Conservation (phyloP, 108 stramenopile genomes). For the Stephanodiscus triporus region DNA sequence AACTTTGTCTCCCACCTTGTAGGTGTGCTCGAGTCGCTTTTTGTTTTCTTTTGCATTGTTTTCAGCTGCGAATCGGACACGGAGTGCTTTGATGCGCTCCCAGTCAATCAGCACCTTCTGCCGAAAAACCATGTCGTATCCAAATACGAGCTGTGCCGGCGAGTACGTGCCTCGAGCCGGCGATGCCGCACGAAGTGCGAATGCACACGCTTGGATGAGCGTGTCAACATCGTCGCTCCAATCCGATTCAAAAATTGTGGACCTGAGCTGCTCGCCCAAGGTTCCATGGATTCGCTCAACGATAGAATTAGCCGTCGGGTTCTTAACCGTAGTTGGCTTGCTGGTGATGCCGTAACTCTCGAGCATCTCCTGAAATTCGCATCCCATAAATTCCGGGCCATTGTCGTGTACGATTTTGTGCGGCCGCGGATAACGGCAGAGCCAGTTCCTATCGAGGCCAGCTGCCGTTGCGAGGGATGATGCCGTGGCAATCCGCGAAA, state of each 20-base stretch:
- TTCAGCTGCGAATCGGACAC: no score
- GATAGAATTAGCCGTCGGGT: constrained; percentile 43
- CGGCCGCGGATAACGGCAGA: constrained; percentile 52
- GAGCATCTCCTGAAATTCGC: constrained; percentile 42
- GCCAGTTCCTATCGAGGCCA: constrained; percentile 18
- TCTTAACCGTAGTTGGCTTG: no score
- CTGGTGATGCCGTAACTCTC: constrained; percentile 19
- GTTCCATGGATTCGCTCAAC: constrained; percentile 51
- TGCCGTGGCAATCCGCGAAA: neutral
- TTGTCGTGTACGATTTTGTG: constrained; percentile 36
- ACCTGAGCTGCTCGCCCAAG: neutral
- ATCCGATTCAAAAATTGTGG: neutral
- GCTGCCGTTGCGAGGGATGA: neutral
- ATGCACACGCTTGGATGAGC: constrained; percentile 12
- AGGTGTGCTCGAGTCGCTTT: no score
- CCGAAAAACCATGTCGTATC: no score
- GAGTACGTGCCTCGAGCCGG: no score
- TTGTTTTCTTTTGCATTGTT: no score
- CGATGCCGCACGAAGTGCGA: no score
- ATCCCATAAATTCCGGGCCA: constrained; percentile 50
- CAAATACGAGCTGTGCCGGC: no score
- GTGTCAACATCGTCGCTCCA: constrained; percentile 1
- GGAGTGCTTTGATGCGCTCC: no score
- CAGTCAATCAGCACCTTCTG: no score
- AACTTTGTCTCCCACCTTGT: no score